Evolutionary conservation across 352 stramenopile genomes (phyloP), one percentile per base, ranked within the genome.

Genomic region (Achlya hypogyna): DNA sequence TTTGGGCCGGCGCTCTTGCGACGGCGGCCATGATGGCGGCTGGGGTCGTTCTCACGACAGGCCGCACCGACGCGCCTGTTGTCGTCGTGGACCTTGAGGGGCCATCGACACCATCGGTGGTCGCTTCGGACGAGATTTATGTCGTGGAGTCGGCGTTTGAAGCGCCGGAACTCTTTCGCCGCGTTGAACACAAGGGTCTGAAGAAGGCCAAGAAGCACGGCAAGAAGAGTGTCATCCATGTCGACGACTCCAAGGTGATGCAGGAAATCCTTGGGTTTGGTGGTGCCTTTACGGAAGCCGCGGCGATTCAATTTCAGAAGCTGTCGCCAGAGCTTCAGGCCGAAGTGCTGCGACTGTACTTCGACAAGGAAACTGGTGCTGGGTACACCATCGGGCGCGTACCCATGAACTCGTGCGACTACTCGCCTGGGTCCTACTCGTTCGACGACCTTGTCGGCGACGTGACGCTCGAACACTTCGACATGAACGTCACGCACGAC

Each of bases 331-430:
- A 79, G 20, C 85, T 93, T 58, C 87, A 97, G 69, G 78, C 96
- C 38, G 71, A 96, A 63, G 73, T 96, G 16, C 51, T 97, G 29
- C 82, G 80, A 66, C 73, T 95, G 51, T 96, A 96, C 72, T 98
- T 96, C 69, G 81, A 88, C 74, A 72, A 87, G 56, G 47, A 84
- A 8, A 71, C 82, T 25, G 92, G 92, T 49, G 84, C 83, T 16
- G 84, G 63, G 47, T 97, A 97, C 78, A 84, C 74, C 59, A 86
- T 98, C 43, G 90, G 89, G 14, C 86, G 92, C 54, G 84, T 98
- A 25, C 90, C 87, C 27, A 97, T 98, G 78, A 88, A 86, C 40
- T 95, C 85, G 52, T 92, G 74, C 29, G 92, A 98, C 71, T 98
- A 97, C 62, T 96, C 86, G 1, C 32, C 75, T 8, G 63, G 56